These are phyloP conservation scores for Phytophthora melonis DNA, from an alignment of 352 stramenopile species.

Conservation along the genomic window DNA sequence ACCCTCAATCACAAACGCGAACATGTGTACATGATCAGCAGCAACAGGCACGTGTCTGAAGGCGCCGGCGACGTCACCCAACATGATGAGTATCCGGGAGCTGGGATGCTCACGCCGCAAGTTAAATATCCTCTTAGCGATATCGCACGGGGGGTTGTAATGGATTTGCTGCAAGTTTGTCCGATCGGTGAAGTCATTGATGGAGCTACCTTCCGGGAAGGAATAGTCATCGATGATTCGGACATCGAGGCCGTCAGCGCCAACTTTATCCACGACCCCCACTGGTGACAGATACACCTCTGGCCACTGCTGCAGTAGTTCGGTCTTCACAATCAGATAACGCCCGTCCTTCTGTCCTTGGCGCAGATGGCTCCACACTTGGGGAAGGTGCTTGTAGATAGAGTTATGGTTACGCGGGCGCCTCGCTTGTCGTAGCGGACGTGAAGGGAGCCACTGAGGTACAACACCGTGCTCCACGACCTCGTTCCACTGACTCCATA, in stretches of 20 bases:
- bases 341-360: too few relatives aligned
- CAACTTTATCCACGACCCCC: neutral
- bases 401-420: neutral
- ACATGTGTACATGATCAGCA: slow-evolving; percentile 8
- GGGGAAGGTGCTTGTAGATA: too few relatives aligned
- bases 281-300: neutral
- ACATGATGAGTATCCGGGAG: neutral
- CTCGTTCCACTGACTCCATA: slow-evolving; percentile 11
- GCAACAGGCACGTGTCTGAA: slow-evolving; percentile 5
- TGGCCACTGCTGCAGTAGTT: neutral
- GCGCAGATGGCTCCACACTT: too few relatives aligned
- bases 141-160: slow-evolving; percentile 13
- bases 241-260: neutral
- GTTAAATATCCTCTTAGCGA: neutral
- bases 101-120: neutral
- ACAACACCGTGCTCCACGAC: too few relatives aligned
- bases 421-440: too few relatives aligned
- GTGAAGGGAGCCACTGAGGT: too few relatives aligned
- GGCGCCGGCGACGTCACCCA: slow-evolving; percentile 11
- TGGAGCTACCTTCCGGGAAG: neutral
- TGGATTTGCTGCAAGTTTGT: neutral
- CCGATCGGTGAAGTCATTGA: slow-evolving; percentile 16
- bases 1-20: slow-evolving; percentile 9
- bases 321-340: too few relatives aligned
- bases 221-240: slow-evolving; percentile 12